These are phyloP conservation scores for Suhomyces wounanorum DNA, from an alignment of 1,139 yeast genomes.

Conservation along the genomic window DNA sequence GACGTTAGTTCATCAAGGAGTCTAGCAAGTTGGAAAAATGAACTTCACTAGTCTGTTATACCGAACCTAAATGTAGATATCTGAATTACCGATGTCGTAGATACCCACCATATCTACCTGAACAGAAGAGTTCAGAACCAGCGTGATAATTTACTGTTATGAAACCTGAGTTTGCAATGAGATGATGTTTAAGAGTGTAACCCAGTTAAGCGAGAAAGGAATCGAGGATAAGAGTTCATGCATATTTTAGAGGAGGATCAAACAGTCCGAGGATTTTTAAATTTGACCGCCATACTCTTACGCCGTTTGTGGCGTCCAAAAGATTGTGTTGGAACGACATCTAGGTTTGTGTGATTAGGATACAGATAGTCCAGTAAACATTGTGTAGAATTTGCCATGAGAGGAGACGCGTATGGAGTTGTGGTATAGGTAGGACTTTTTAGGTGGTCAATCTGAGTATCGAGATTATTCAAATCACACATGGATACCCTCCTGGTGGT, in stretches of 20 bases:
- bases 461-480: constrained; percentile 28
- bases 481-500: constrained; percentile 20
- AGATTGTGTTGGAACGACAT: background rate
- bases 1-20: background rate
- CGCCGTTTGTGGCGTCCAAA: constrained; percentile 30
- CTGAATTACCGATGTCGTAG: background rate
- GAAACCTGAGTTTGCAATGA: background rate
- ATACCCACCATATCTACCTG: background rate
- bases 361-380: constrained; percentile 1
- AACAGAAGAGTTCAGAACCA: background rate
- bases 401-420: background rate
- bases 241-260: background rate
- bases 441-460: constrained; percentile 12
- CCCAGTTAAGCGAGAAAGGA: background rate
- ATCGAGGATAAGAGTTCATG: background rate
- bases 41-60: background rate
- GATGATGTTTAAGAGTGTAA: background rate
- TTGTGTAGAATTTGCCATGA: constrained; percentile 7
- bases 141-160: background rate
- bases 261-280: constrained; percentile 24
- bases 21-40: background rate
- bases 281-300: constrained; percentile 35
- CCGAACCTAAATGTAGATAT: background rate
- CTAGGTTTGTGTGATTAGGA: background rate
- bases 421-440: constrained; percentile 1